Percentiles rank a stretch among this genome's conserved stretches.
These are phyloP conservation scores for Hypoxylon rubiginosum DNA, from an alignment of 2,329 filamentous ascomycete genomes.

Conservation along the genomic window DNA sequence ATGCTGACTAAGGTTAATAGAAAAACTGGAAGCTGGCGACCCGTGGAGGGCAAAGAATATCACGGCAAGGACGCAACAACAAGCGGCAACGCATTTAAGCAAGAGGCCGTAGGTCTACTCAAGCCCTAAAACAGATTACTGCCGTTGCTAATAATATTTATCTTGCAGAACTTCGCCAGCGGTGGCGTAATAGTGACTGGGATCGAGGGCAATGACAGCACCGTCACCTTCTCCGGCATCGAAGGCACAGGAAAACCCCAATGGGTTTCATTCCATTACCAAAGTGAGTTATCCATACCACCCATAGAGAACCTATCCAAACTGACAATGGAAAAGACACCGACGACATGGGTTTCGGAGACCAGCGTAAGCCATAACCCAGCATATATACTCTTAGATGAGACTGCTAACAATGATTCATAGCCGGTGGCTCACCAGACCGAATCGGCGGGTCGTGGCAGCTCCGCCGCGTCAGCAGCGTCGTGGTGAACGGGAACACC, in stretches of 20 bases:
- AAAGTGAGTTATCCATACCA: slow-evolving; percentile 52
- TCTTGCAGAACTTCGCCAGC: slow-evolving; percentile 60
- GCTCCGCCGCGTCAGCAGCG: slow-evolving; percentile 70
- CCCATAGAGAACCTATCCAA: background rate
- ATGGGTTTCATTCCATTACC: slow-evolving; percentile 71
- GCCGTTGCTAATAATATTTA: slow-evolving; percentile 25
- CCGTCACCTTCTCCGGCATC: slow-evolving; percentile 63
- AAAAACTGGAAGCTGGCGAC: slow-evolving; percentile 62
- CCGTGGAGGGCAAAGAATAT: slow-evolving; percentile 64
- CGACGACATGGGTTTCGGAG: slow-evolving; percentile 72
- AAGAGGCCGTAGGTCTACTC: slow-evolving; percentile 60
- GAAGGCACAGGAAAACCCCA: slow-evolving; percentile 65
- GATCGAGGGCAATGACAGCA: slow-evolving; percentile 68
- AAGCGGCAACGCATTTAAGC: slow-evolving; percentile 63
- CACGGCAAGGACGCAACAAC: slow-evolving; percentile 60
- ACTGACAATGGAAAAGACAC: slow-evolving; percentile 55
- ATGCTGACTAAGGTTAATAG: slow-evolving; percentile 36
- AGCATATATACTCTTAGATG: background rate
- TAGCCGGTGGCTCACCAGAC: slow-evolving; percentile 67
- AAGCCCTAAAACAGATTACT: background rate
- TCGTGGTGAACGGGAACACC: slow-evolving; percentile 68
- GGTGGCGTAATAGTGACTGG: slow-evolving; percentile 63
- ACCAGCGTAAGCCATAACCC: slow-evolving; percentile 55
- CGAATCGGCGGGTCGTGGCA: slow-evolving; percentile 72
- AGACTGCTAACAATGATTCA: background rate